Percentiles rank a stretch among this genome's conserved stretches.
phyloP scores from a whole-genome alignment of 306 rosid genomes.

The Vachellia pachyceras region DNA sequence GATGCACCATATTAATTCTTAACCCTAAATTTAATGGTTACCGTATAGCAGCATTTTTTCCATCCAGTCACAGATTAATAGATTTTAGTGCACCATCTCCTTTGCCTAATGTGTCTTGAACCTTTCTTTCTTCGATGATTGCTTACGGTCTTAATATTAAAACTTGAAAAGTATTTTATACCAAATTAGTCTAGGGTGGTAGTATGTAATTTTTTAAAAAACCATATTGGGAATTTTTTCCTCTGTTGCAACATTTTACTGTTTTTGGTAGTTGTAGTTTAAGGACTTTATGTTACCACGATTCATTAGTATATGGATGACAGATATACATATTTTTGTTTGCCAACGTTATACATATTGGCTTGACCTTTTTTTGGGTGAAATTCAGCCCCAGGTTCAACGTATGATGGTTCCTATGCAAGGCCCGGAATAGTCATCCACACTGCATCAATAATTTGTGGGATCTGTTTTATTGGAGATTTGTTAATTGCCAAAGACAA shows the following conservation, averaged over 20 bases:
- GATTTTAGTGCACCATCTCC: background rate
- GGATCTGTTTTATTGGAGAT: slow-evolving; percentile 47
- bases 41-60: background rate
- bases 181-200: background rate
- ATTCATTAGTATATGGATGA: background rate
- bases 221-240: background rate
- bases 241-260: background rate
- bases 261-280: slow-evolving; percentile 7
- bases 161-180: background rate
- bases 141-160: background rate
- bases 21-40: background rate
- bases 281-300: slow-evolving; percentile 30
- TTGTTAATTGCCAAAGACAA: slow-evolving; percentile 30
- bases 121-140: background rate
- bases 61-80: background rate
- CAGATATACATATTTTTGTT: background rate
- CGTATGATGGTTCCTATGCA: slow-evolving; percentile 91
- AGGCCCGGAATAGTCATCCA: slow-evolving; percentile 68
- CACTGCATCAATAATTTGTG: slow-evolving; percentile 28
- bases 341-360: background rate
- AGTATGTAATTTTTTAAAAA: background rate
- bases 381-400: slow-evolving; percentile 61
- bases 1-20: no score
- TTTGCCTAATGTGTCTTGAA: background rate
- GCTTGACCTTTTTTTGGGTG: background rate